Evolutionary conservation across 2,329 filamentous ascomycete genomes (phyloP).

Genomic region (Cyphellophora attinorum): DNA sequence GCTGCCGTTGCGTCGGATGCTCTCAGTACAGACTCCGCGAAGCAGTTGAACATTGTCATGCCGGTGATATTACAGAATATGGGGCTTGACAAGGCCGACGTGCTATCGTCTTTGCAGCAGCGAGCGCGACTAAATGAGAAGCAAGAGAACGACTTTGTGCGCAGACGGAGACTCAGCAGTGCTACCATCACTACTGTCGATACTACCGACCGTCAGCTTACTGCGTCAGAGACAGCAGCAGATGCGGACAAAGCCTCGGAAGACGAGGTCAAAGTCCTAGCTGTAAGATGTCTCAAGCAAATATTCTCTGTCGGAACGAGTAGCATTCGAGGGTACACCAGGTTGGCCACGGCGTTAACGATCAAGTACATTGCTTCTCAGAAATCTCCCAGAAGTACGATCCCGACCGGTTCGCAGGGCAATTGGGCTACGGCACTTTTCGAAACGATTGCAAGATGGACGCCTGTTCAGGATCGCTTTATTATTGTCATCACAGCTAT

Average conservation of each 20-base stretch:
- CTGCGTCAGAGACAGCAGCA: slow-evolving; percentile 65
- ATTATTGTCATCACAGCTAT: slow-evolving; percentile 75
- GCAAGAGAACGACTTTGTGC: slow-evolving; percentile 52
- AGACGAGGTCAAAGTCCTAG: slow-evolving; percentile 75
- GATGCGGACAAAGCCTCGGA: slow-evolving; percentile 87
- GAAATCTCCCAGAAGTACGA: slow-evolving; percentile 40
- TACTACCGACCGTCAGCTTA: slow-evolving; percentile 55
- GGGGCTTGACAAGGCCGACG: slow-evolving; percentile 62
- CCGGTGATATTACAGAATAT: slow-evolving; percentile 82
- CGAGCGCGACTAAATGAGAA: slow-evolving; percentile 60
- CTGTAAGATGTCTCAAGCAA: slow-evolving; percentile 75
- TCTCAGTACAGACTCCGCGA: slow-evolving; percentile 62
- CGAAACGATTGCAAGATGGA: slow-evolving; percentile 71
- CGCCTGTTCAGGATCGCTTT: slow-evolving; percentile 89
- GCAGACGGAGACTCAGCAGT: slow-evolving; percentile 64
- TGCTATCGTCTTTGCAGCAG: slow-evolving; percentile 59
- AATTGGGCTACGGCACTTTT: slow-evolving; percentile 80
- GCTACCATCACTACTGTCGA: slow-evolving; percentile 67
- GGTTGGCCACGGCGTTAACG: slow-evolving; percentile 62
- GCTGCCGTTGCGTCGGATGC: slow-evolving; percentile 72
- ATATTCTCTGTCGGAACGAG: slow-evolving; percentile 58
- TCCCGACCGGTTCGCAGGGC: slow-evolving; percentile 36
- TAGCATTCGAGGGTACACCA: slow-evolving; percentile 73
- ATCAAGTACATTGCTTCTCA: slow-evolving; percentile 60
- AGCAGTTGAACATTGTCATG: slow-evolving; percentile 68